Evolutionary conservation across 2,329 filamentous ascomycete genomes (phyloP), one percentile per base, ranked within the genome.

Genomic region (Claviceps monticola): DNA sequence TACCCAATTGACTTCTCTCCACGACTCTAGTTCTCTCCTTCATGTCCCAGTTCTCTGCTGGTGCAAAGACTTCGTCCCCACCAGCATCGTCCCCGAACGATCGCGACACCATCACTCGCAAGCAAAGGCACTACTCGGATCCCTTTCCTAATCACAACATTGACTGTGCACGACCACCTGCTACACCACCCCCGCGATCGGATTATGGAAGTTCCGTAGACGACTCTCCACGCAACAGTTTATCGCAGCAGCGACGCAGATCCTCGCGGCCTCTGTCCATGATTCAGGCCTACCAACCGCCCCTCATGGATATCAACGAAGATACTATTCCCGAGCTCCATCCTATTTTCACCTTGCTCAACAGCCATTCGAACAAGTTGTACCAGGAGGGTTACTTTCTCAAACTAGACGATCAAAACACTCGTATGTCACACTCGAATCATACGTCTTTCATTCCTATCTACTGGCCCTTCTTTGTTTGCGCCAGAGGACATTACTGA

Each of bases 341-440:
- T 70, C 91, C 90, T 57, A 90, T 97, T 61, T 97, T 97, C 68
- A 87, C 81, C 55, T 93, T 88, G 64, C 78, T 98, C 58, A 97
- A 95, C 70, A 93, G 85, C 68, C 93, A 98, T 67, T 84, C 82
- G 53, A 96, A 96, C 68, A 97, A 97, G 71, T 74, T 97, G 52
- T 98, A 97, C 66, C 90, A 96, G 60, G 93, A 98, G 70, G 93
- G 93, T 39, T 98, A 97, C 64, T 97, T 98, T 59, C 71, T 98
- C 60, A 98, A 97, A 70, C 74, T 98, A 48, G 91, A 96, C 66
- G 93, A 98, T 67, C 82, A 95, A 59, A 94, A 97, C 63, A 84
- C 82, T 51, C 83, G 90, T 95, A 78, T 60, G 88, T 42, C 17
- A 79, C 53, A 37, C 29, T 42, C 21, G 23, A 49, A 46, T 19